Conservation (phyloP, 2,329 filamentous ascomycete genomes). For the Arthrinium phaeospermum region DNA sequence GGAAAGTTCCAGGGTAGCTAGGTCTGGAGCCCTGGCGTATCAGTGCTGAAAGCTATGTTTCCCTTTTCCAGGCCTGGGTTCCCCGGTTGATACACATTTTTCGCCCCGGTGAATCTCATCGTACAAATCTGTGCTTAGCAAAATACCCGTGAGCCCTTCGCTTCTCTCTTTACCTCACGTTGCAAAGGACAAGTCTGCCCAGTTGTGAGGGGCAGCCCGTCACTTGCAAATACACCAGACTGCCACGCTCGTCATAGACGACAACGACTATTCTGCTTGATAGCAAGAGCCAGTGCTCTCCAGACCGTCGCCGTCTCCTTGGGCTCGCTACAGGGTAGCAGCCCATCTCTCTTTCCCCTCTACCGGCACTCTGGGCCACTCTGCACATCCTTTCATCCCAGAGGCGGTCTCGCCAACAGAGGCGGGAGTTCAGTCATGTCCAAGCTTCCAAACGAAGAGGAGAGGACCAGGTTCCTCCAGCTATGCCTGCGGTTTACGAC, state of each 20-base stretch:
- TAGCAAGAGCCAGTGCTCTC: neutral
- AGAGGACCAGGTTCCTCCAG: neutral
- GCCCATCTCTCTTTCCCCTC: neutral
- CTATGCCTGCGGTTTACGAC: neutral
- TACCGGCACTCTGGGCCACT: neutral
- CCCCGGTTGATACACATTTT: neutral
- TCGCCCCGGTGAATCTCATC: neutral
- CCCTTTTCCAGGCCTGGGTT: neutral
- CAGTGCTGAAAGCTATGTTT: neutral
- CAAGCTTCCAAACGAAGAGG: too few relatives aligned
- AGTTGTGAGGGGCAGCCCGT: neutral
- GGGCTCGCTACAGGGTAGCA: neutral
- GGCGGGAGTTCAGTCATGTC: neutral
- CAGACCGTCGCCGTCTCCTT: neutral
- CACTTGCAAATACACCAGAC: neutral
- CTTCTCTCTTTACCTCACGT: neutral
- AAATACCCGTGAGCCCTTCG: neutral
- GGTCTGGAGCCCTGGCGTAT: conserved; percentile 1
- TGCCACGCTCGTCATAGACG: neutral
- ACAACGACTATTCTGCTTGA: too few relatives aligned
- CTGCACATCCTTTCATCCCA: neutral
- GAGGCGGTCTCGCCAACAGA: neutral
- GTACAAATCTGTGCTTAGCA: neutral
- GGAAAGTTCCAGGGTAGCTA: neutral
- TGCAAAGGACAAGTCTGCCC: neutral